These are phyloP conservation scores for Pythium phragmiticola DNA, from an alignment of 352 stramenopile species.

Conservation along the genomic window DNA sequence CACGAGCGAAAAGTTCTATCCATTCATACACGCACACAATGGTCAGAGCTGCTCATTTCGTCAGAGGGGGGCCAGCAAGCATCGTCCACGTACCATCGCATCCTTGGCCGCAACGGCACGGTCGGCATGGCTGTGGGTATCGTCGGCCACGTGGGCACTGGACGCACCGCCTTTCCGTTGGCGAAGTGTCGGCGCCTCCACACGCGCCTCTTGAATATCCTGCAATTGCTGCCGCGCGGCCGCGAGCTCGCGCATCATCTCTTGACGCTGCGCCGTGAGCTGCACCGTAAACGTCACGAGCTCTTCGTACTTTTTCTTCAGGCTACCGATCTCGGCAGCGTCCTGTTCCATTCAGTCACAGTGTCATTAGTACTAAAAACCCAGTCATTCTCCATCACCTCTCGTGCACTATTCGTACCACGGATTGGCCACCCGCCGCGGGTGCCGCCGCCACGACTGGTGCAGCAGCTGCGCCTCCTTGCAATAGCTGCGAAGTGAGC, in stretches of 20 bases:
- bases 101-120: slow-evolving; percentile 48
- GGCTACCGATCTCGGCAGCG: slow-evolving; percentile 51
- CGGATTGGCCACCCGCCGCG: neutral
- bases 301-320: slow-evolving; percentile 91
- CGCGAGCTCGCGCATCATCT: slow-evolving; percentile 81
- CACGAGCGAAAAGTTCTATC: slow-evolving; percentile 71
- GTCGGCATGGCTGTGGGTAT: slow-evolving; percentile 29
- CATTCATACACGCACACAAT: neutral
- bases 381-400: neutral
- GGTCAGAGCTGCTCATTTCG: neutral
- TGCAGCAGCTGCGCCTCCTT: neutral
- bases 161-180: slow-evolving; percentile 60
- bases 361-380: neutral
- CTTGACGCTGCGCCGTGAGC: slow-evolving; percentile 80
- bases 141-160: slow-evolving; percentile 24
- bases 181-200: slow-evolving; percentile 61
- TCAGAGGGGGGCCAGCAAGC: neutral
- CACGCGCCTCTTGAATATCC: slow-evolving; percentile 52
- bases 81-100: slow-evolving; percentile 42
- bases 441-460: neutral
- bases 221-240: slow-evolving; percentile 66
- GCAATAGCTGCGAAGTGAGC: neutral
- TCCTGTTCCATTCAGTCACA: slow-evolving; percentile 30
- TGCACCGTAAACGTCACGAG: slow-evolving; percentile 89
- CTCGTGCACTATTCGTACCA: slow-evolving; percentile 19